Conservation (phyloP, 192 early-diverging fungal genomes). For the Tieghemiomyces parasiticus region DNA sequence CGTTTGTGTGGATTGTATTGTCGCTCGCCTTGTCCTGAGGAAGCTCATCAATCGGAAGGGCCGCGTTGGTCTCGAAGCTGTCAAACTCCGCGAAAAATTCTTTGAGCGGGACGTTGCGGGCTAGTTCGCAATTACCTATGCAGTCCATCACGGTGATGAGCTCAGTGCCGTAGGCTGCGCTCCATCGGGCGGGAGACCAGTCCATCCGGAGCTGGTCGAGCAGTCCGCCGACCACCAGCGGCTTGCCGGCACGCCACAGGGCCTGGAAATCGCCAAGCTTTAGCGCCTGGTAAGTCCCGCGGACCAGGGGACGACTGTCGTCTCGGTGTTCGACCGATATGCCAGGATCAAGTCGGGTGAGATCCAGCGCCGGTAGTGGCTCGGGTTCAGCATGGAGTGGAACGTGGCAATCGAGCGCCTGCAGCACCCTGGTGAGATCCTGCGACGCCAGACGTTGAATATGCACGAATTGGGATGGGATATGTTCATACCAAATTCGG, state of each 20-base stretch:
- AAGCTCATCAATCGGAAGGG: no score
- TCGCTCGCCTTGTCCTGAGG: no score
- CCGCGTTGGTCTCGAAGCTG: slow-evolving; percentile 16
- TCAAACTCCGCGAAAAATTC: slow-evolving; percentile 36
- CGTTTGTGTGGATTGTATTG: no score
- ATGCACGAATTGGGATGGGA: slow-evolving; percentile 1
- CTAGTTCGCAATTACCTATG: slow-evolving; percentile 5
- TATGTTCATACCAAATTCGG: background rate
- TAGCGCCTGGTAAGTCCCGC: background rate
- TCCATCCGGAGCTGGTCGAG: slow-evolving; percentile 12
- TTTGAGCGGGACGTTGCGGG: slow-evolving; percentile 19
- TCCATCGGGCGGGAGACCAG: slow-evolving; percentile 22
- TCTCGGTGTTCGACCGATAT: slow-evolving; percentile 10
- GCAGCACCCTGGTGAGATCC: background rate
- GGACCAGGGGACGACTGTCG: slow-evolving; percentile 2
- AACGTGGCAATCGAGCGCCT: background rate
- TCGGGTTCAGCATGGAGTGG: background rate
- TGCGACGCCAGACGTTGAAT: background rate
- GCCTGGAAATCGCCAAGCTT: slow-evolving; percentile 13
- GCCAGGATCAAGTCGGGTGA: slow-evolving; percentile 13
- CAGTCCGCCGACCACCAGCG: slow-evolving; percentile 8
- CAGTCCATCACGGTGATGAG: slow-evolving; percentile 37
- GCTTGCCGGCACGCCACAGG: background rate
- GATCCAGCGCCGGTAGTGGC: background rate
- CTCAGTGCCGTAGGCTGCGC: slow-evolving; percentile 24